Evolutionary conservation across 768 basidiomycete genomes (phyloP).

Genomic region (Termitomyces titanicus): DNA sequence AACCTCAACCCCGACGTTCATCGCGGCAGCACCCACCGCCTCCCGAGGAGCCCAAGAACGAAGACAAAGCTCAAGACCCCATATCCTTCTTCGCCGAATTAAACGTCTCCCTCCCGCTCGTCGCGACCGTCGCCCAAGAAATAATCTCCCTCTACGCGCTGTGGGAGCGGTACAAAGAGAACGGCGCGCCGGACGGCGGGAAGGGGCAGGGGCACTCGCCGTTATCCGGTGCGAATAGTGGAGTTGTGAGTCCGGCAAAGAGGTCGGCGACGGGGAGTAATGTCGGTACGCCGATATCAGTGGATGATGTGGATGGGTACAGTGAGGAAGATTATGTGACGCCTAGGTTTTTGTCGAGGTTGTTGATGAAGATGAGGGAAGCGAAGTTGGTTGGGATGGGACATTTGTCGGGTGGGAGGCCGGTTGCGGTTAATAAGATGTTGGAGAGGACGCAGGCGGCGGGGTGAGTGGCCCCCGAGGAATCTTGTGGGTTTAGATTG

Average conservation of each 20-base stretch:
- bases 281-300: slow-evolving; percentile 28
- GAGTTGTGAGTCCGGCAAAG: slow-evolving; percentile 21
- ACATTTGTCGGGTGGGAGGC: slow-evolving; percentile 43
- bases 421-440: slow-evolving; percentile 65
- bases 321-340: slow-evolving; percentile 42
- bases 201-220: slow-evolving; percentile 25
- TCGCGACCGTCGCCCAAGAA: slow-evolving; percentile 87
- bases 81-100: slow-evolving; percentile 82
- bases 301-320: slow-evolving; percentile 15
- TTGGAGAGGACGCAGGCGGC: slow-evolving; percentile 69
- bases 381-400: slow-evolving; percentile 53
- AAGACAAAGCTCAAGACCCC: slow-evolving; percentile 54
- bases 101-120: slow-evolving; percentile 76
- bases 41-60: slow-evolving; percentile 21
- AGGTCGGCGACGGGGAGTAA: slow-evolving; percentile 21
- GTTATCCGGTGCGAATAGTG: slow-evolving; percentile 15
- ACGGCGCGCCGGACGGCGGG: slow-evolving; percentile 36
- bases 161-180: slow-evolving; percentile 83
- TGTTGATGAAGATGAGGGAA: slow-evolving; percentile 69
- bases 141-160: slow-evolving; percentile 86
- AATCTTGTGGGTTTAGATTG: no score
- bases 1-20: slow-evolving; percentile 49
- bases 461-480: no score
- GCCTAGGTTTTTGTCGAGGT: slow-evolving; percentile 49
- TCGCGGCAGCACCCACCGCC: slow-evolving; percentile 38